Base-by-base conservation (phyloP, 2,329 filamentous ascomycete genomes). In the Fusarium albosuccineum region DNA sequence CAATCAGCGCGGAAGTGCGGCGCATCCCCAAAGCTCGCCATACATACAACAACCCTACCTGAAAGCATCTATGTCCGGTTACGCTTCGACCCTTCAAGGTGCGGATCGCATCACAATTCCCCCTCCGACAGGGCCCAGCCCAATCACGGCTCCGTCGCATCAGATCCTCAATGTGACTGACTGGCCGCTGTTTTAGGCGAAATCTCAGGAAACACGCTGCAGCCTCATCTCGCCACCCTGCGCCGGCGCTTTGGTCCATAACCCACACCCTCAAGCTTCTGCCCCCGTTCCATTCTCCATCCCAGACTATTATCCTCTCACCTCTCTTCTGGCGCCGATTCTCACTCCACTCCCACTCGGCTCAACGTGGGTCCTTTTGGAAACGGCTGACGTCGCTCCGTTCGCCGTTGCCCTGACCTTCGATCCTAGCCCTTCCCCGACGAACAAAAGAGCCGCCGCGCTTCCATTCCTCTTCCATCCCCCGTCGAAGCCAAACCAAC, bases 391-490 rank as follows among this genome's bases (percentile, higher is more conserved):
- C 66, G 66, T 69, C 63, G 66, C 66, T 57, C 44, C 54, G 46
- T 57, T 55, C 53, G 59, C 51, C 50, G 52, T 62, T 64, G 67
- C 62, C 62, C 66, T 72, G 66, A 68, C 68, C 65, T 67, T 67
- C 56, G 70, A 71, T 71, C 66, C 70, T 67, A 69, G 70, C 60
- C 54, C 69, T 60, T 54, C 69, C 61, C 57, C 22, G 22, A 22
- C 22, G 62, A 72, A 68, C 72, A 74, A 74, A 74, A 73, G 72
- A 74, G 72, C 72, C 70, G 68, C 72, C 64, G 69, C 66, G 66
- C 64, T 73, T 66, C 69, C 66, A 68, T 70, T 64, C 62, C 71
- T 61, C 69, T 70, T 73, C 70, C 51, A 68, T 69, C 60, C 61
- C 62, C 70, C 58, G 59, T 73, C 67, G 57, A 71, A 68, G 50